Conservation (phyloP, 163 green algal genomes). For the Prototheca wickerhamii region DNA sequence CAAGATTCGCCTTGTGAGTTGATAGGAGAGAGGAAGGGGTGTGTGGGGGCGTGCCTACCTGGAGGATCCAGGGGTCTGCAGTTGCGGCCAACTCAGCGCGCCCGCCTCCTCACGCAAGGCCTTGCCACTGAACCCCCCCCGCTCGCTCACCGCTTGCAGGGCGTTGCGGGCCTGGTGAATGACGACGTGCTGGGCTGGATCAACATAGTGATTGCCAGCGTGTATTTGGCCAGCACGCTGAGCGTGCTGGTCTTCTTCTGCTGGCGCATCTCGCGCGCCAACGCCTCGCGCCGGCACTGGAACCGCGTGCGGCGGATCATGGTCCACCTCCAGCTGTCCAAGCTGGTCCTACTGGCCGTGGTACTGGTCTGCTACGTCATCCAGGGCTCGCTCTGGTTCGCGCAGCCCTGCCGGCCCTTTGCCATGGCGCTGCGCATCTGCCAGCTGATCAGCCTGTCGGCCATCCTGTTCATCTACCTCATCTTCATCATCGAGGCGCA, state of each 20-base stretch:
- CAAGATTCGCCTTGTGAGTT: too few species aligned
- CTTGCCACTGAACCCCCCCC: background rate
- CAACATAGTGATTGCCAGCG: background rate
- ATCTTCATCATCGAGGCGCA: background rate
- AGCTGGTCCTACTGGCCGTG: slow-evolving; percentile 17
- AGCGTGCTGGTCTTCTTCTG: background rate
- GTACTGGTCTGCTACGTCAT: slow-evolving; percentile 10
- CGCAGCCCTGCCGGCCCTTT: background rate
- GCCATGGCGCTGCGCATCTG: background rate
- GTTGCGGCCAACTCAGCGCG: too few species aligned
- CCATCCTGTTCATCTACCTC: background rate
- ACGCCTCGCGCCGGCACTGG: slow-evolving; percentile 14
- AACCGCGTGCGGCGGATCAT: background rate
- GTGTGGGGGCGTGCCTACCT: too few species aligned
- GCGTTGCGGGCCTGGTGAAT: background rate
- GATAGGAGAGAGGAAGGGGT: too few species aligned
- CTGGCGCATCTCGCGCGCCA: background rate
- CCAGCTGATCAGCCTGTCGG: background rate
- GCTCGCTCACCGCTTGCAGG: background rate
- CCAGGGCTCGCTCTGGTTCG: slow-evolving; percentile 8
- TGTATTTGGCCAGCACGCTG: background rate
- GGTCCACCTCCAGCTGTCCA: background rate
- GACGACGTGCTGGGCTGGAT: background rate
- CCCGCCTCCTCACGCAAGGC: too few species aligned
- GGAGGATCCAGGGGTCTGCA: too few species aligned